Conservation (phyloP, 768 basidiomycete species). For the Fomitopsis pulvina region DNA sequence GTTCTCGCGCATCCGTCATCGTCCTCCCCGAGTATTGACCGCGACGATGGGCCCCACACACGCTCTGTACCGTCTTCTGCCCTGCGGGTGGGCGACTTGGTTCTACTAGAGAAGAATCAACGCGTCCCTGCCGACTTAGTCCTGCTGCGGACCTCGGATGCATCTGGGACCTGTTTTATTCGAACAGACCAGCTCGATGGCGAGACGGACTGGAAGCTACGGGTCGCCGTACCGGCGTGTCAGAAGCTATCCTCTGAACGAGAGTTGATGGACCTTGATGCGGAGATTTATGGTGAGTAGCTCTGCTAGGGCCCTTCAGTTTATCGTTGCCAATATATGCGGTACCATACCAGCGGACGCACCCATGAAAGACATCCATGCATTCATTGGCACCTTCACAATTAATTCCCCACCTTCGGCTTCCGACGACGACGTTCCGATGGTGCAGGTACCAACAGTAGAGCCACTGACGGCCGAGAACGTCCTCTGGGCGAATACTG, state of each 20-base stretch:
- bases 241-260: slow-evolving; percentile 65
- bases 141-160: slow-evolving; percentile 80
- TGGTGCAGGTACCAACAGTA: slow-evolving; percentile 39
- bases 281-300: slow-evolving; percentile 79
- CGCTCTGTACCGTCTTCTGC: slow-evolving; percentile 84
- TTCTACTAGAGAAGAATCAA: slow-evolving; percentile 93
- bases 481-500: slow-evolving; percentile 95
- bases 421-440: slow-evolving; percentile 29
- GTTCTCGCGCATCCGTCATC: slow-evolving; percentile 56
- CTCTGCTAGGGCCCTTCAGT: slow-evolving; percentile 1
- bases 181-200: slow-evolving; percentile 97
- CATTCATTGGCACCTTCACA: slow-evolving; percentile 91
- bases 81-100: slow-evolving; percentile 85
- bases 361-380: slow-evolving; percentile 94
- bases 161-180: slow-evolving; percentile 92
- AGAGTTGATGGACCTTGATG: slow-evolving; percentile 57
- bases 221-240: slow-evolving; percentile 79
- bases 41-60: slow-evolving; percentile 30
- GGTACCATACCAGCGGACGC: slow-evolving; percentile 60
- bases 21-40: slow-evolving; percentile 10
- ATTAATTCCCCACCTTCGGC: slow-evolving; percentile 44
- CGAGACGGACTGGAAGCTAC: slow-evolving; percentile 98
- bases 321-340: neutral
- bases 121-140: slow-evolving; percentile 94
- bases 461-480: slow-evolving; percentile 94